Base-by-base conservation (phyloP, 1,284 basidiomycete species). In the Irpex sp. region DNA sequence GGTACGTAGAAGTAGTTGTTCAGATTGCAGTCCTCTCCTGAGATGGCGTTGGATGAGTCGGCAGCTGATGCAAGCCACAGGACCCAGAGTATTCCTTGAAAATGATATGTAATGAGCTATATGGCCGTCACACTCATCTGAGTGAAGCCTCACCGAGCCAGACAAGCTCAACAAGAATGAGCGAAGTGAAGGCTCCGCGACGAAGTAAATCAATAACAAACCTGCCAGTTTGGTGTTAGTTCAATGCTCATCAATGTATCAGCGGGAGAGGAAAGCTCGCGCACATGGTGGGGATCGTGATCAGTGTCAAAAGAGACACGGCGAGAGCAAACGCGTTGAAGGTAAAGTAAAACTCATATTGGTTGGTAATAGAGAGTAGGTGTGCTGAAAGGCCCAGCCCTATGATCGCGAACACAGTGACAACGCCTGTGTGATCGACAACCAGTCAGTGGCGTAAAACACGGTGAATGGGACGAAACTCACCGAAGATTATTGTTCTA, bases 241-340 rank as follows among this genome's bases (percentile, higher is more conserved):
- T 17, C 56, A 62, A 17, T 59, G 58, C 47, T 11, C 11, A 17
- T 52, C 51, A 19, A 11, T 40, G 48, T 36, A 48, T 31, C n/a
- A 44, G 38, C 17, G 47, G 6, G 51, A 8, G 19, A 51, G 13
- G 15, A 57, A 17, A 31, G n/a, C 34, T 17, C 17, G 55, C 70
- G 15, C 44, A 73, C 73, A 74, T 72, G 5, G 62, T 56, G 11
- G 68, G 66, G 7, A 73, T 8, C 4, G 71, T 65, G 59, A 71
- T 11, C 13, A 74, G 21, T 6, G 72, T 68, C 26, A 73, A 44
- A 21, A 63, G 66, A 19, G 67, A 67, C 0, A 62, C 65, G 6
- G 72, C 72, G 51, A 73, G 62, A 2, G 62, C 68, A 13, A 73
- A 59, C 3, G 64, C 67, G 17, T 67, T 63, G 54, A 63, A 74